These are phyloP conservation scores for Sphaceloma murrayae DNA, from an alignment of 2,329 filamentous ascomycete genomes.

Conservation along the genomic window DNA sequence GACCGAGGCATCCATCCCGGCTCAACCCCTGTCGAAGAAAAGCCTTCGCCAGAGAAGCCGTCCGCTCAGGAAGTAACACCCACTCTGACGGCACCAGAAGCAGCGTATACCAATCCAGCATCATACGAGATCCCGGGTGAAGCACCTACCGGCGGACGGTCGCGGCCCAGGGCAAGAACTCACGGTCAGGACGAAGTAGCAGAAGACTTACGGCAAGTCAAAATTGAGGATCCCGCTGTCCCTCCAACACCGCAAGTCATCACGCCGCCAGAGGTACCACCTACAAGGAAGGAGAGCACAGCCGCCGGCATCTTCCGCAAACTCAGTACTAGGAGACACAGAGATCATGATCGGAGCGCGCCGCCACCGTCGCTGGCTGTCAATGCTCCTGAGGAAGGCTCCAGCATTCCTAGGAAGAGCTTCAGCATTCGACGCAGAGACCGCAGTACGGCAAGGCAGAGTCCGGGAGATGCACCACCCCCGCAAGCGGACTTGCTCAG, in stretches of 20 bases:
- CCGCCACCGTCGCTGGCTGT: slow-evolving; percentile 64
- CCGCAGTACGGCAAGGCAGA: slow-evolving; percentile 37
- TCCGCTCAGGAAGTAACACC: slow-evolving; percentile 44
- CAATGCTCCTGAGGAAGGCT: slow-evolving; percentile 62
- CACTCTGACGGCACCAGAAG: slow-evolving; percentile 70
- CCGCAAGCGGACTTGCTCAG: slow-evolving; percentile 72
- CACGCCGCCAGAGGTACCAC: slow-evolving; percentile 35
- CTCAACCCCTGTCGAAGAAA: slow-evolving; percentile 45
- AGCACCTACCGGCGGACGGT: slow-evolving; percentile 72
- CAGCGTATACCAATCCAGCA: slow-evolving; percentile 77
- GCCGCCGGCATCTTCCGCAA: slow-evolving; percentile 75
- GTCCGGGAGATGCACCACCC: slow-evolving; percentile 52
- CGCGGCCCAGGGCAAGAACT: slow-evolving; percentile 76
- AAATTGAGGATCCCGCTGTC: slow-evolving; percentile 46
- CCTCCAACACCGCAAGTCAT: slow-evolving; percentile 34
- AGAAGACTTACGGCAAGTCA: slow-evolving; percentile 60
- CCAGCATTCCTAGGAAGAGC: slow-evolving; percentile 64
- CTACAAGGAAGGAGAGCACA: slow-evolving; percentile 73
- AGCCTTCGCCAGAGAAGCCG: slow-evolving; percentile 33
- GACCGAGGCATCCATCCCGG: slow-evolving; percentile 57
- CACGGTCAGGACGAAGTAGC: slow-evolving; percentile 88
- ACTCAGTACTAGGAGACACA: slow-evolving; percentile 77
- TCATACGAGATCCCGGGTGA: slow-evolving; percentile 85
- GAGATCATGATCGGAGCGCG: slow-evolving; percentile 50
- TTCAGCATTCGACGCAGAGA: slow-evolving; percentile 68